These are phyloP conservation scores for Candida tetrigidarum DNA, from an alignment of 1,139 yeast genomes.

Conservation along the genomic window DNA sequence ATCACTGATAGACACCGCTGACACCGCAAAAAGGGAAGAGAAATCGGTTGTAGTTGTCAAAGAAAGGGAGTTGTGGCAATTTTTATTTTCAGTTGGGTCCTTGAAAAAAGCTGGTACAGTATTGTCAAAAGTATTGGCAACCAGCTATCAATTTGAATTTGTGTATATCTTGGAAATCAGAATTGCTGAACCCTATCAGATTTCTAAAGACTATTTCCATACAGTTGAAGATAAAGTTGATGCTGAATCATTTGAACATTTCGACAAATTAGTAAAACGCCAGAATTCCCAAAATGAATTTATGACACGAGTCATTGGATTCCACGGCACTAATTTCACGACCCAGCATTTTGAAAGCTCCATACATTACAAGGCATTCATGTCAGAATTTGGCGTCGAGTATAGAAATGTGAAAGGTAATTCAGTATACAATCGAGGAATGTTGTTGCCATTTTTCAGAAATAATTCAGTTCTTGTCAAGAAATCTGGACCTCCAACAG, in stretches of 20 bases:
- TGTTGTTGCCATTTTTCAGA: conserved; percentile 56
- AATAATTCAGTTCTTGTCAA: conserved; percentile 46
- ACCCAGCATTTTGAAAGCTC: conserved; percentile 43
- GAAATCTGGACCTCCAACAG: conserved; percentile 23
- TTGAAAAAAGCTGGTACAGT: conserved; percentile 46
- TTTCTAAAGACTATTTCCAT: conserved; percentile 47
- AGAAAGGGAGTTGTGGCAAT: conserved; percentile 37
- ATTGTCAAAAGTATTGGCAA: conserved; percentile 45
- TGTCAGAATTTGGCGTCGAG: conserved; percentile 58
- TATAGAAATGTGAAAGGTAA: conserved; percentile 33
- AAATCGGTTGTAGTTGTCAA: conserved; percentile 19
- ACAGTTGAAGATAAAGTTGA: conserved; percentile 39
- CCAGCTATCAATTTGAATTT: conserved; percentile 45
- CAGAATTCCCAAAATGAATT: conserved; percentile 27
- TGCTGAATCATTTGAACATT: conserved; percentile 45
- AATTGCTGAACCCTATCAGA: conserved; percentile 48
- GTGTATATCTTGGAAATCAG: conserved; percentile 64
- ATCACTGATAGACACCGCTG: background rate
- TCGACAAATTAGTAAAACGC: conserved; percentile 35
- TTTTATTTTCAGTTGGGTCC: conserved; percentile 43
- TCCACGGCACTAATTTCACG: conserved; percentile 37
- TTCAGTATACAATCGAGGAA: conserved; percentile 47
- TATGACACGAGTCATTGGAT: conserved; percentile 54
- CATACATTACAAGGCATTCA: conserved; percentile 53
- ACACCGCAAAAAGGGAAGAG: background rate